These are phyloP conservation scores for Phytophthora capsici DNA, from an alignment of 352 stramenopile species.

Conservation along the genomic window DNA sequence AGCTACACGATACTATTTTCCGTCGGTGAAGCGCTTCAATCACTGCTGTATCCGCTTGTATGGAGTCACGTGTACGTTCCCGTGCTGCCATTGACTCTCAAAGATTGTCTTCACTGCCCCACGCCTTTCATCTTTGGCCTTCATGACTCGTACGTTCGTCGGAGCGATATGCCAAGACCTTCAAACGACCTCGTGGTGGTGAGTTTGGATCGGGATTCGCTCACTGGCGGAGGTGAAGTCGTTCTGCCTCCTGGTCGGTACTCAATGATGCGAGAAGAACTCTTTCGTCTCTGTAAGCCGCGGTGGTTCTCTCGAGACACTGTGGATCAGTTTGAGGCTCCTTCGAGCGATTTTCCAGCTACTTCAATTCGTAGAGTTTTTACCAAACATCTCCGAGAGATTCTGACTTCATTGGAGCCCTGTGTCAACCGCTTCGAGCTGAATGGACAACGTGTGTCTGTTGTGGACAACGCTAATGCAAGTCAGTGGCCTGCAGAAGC, in stretches of 20 bases:
- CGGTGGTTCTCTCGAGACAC: slow-evolving; percentile 44
- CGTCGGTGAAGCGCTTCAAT: slow-evolving; percentile 56
- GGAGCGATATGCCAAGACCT: slow-evolving; percentile 52
- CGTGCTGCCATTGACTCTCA: slow-evolving; percentile 63
- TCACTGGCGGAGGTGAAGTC: slow-evolving; percentile 58
- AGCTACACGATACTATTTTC: slow-evolving; percentile 72
- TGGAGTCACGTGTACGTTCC: slow-evolving; percentile 87
- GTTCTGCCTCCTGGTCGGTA: slow-evolving; percentile 45
- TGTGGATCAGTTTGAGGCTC: slow-evolving; percentile 27
- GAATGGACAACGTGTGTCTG: slow-evolving; percentile 38
- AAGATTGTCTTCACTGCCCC: slow-evolving; percentile 76
- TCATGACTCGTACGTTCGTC: slow-evolving; percentile 61
- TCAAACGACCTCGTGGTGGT: slow-evolving; percentile 63
- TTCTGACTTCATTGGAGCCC: slow-evolving; percentile 56
- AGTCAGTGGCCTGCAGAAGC: slow-evolving; percentile 45
- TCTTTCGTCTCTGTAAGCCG: slow-evolving; percentile 48
- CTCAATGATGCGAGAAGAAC: slow-evolving; percentile 44
- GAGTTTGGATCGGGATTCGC: slow-evolving; percentile 58
- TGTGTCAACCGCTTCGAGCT: slow-evolving; percentile 71
- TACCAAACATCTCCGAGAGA: slow-evolving; percentile 42
- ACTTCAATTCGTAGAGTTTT: slow-evolving; percentile 45
- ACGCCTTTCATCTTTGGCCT: slow-evolving; percentile 84
- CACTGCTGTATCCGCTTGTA: slow-evolving; percentile 60
- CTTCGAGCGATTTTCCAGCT: neutral
- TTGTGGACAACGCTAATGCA: slow-evolving; percentile 59